Percentiles rank a stretch among this genome's conserved stretches.
These are phyloP conservation scores for Emericellopsis cladophorae DNA, from an alignment of 2,329 filamentous ascomycete genomes.

Conservation along the genomic window DNA sequence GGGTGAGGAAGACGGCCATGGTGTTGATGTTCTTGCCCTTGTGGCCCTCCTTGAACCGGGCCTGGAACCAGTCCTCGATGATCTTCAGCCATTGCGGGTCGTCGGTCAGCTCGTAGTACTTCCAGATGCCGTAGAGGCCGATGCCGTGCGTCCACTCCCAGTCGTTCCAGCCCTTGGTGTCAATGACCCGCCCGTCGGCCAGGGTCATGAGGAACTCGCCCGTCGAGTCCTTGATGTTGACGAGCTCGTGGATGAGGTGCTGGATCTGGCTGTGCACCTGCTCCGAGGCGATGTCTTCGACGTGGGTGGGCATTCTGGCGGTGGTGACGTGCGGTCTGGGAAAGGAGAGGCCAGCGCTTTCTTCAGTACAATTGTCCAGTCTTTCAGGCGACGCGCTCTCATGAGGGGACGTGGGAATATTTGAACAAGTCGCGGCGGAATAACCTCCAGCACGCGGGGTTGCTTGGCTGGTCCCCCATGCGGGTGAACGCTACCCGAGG, in stretches of 20 bases:
- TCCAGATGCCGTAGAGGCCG: conserved; percentile 70
- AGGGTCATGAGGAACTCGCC: conserved; percentile 63
- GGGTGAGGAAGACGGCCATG: conserved; percentile 65
- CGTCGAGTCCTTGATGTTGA: conserved; percentile 66
- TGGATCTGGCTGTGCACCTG: conserved; percentile 44
- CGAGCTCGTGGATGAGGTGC: conserved; percentile 57
- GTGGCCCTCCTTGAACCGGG: conserved; percentile 53
- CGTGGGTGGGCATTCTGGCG: conserved; percentile 15
- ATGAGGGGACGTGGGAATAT: too few species aligned
- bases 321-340: not conserved
- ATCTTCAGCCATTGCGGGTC: conserved; percentile 46
- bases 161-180: conserved; percentile 74
- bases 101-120: conserved; percentile 64
- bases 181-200: conserved; percentile 62
- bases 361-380: too few species aligned
- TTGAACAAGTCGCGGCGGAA: too few species aligned
- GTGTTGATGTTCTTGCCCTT: conserved; percentile 83
- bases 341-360: not conserved
- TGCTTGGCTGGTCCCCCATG: too few species aligned
- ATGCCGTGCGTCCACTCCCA: conserved; percentile 80
- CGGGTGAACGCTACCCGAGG: too few species aligned
- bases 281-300: conserved; percentile 30
- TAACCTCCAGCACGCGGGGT: too few species aligned
- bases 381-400: too few species aligned
- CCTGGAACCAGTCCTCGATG: conserved; percentile 62